phyloP scores from a whole-genome alignment of 78 protist species.

The Trichosphaerium sp. region DNA sequence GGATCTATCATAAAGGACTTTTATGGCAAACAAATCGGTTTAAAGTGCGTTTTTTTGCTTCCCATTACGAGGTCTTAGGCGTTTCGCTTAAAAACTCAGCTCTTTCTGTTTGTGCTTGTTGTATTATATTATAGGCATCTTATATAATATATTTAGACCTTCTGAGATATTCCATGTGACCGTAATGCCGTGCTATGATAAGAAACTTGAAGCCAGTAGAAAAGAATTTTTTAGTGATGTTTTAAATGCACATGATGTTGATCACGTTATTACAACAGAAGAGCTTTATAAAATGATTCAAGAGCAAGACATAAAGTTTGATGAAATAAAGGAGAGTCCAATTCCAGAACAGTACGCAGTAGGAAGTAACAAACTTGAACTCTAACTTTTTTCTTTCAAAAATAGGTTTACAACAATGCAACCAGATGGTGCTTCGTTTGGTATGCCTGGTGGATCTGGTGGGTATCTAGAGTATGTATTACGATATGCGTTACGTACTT shows the following conservation, averaged over 20 bases:
- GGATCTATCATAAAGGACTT: slow-evolving; percentile 72
- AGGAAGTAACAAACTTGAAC: neutral
- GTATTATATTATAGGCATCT: neutral
- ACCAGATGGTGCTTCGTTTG: neutral
- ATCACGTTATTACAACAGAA: slow-evolving; percentile 57
- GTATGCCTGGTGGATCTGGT: slow-evolving; percentile 61
- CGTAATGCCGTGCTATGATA: slow-evolving; percentile 95
- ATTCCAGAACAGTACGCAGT: neutral
- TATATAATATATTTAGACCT: slow-evolving; percentile 2
- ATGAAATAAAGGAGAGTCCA: neutral
- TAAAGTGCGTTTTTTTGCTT: neutral
- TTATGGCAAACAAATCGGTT: slow-evolving; percentile 3
- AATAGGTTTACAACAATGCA: neutral
- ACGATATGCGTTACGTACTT: slow-evolving; percentile 50
- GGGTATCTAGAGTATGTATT: slow-evolving; percentile 61
- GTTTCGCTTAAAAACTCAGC: neutral
- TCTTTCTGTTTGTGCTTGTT: neutral
- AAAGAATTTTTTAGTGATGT: slow-evolving; percentile 61
- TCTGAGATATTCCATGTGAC: slow-evolving; percentile 66
- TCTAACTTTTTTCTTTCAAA: neutral
- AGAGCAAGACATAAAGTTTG: slow-evolving; percentile 16
- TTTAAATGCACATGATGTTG: slow-evolving; percentile 38
- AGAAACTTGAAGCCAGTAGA: slow-evolving; percentile 88
- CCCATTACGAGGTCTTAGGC: neutral
- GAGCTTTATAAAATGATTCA: slow-evolving; percentile 62